These are phyloP conservation scores for Colletotrichum echinochloae DNA, from an alignment of 2,329 filamentous ascomycete species.

Conservation along the genomic window DNA sequence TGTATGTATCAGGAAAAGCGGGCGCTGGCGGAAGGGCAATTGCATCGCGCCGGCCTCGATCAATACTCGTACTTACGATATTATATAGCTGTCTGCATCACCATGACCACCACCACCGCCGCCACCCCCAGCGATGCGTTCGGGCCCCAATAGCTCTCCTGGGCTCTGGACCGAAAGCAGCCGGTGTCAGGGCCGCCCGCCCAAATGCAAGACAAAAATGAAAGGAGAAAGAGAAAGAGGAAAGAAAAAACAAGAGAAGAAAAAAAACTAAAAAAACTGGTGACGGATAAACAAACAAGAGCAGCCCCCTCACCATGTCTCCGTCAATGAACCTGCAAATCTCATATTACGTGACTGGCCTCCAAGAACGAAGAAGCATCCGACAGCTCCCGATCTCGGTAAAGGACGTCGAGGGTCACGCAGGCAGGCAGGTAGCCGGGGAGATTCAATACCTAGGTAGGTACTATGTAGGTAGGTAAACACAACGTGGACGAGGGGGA, in stretches of 20 bases:
- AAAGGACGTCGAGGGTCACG: neutral
- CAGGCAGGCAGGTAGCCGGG: neutral
- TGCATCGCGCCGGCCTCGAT: conserved; percentile 7
- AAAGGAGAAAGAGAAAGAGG: too few species aligned
- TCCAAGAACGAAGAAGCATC: neutral
- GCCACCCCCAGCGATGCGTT: neutral
- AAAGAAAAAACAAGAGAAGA: too few species aligned
- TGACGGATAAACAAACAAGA: neutral
- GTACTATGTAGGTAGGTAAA: too few species aligned
- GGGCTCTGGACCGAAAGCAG: neutral
- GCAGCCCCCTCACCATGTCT: neutral
- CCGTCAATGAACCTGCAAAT: neutral
- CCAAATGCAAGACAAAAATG: too few species aligned
- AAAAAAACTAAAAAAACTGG: too few species aligned
- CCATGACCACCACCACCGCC: too few species aligned
- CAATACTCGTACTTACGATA: neutral
- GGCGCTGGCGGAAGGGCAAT: conserved; percentile 12
- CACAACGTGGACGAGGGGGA: neutral
- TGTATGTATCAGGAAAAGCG: conserved; percentile 36
- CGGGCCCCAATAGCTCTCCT: neutral
- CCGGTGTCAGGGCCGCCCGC: conserved; percentile 8
- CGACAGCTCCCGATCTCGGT: neutral
- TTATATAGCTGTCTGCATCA: neutral
- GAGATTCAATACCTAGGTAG: too few species aligned
- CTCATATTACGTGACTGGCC: neutral